Percentiles rank a stretch among this genome's conserved stretches.
phyloP scores from a whole-genome alignment of 805 yeast genomes.

The Metschnikowia noctiluminum region DNA sequence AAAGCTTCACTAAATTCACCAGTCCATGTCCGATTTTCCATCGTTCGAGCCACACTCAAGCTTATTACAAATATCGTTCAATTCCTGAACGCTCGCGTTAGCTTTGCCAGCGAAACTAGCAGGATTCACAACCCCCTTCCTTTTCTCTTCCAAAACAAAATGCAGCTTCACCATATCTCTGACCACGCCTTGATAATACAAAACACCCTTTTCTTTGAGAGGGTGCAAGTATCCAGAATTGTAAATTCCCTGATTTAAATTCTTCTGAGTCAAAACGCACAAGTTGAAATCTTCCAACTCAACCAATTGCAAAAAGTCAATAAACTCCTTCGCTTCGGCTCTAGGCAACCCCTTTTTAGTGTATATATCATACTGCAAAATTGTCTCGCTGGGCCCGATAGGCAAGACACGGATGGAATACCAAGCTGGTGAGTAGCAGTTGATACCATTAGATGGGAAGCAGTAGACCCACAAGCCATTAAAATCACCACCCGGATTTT shows the following conservation, averaged over 20 bases:
- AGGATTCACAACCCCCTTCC: slow-evolving; percentile 50
- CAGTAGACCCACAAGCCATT: slow-evolving; percentile 63
- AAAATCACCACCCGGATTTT: slow-evolving; percentile 58
- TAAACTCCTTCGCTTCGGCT: slow-evolving; percentile 55
- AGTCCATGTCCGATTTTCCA: slow-evolving; percentile 14
- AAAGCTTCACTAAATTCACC: slow-evolving; percentile 4
- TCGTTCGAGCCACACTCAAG: slow-evolving; percentile 41
- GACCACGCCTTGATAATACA: slow-evolving; percentile 53
- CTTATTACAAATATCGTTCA: slow-evolving; percentile 47
- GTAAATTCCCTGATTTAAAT: slow-evolving; percentile 58
- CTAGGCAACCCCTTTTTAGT: slow-evolving; percentile 56
- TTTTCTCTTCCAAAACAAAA: slow-evolving; percentile 41
- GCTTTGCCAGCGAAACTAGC: slow-evolving; percentile 43
- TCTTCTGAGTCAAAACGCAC: slow-evolving; percentile 58
- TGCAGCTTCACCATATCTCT: slow-evolving; percentile 58
- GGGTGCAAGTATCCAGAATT: slow-evolving; percentile 60
- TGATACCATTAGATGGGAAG: slow-evolving; percentile 58
- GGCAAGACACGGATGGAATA: slow-evolving; percentile 61
- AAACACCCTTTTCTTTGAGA: slow-evolving; percentile 54
- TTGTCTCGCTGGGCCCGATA: slow-evolving; percentile 48
- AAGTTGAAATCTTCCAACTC: slow-evolving; percentile 58
- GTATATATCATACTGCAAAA: slow-evolving; percentile 58
- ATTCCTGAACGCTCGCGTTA: slow-evolving; percentile 43
- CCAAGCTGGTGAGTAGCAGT: slow-evolving; percentile 67
- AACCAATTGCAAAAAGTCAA: slow-evolving; percentile 59